Evolutionary conservation across 2,329 filamentous ascomycete genomes (phyloP).

Genomic region (Apiospora koreana): DNA sequence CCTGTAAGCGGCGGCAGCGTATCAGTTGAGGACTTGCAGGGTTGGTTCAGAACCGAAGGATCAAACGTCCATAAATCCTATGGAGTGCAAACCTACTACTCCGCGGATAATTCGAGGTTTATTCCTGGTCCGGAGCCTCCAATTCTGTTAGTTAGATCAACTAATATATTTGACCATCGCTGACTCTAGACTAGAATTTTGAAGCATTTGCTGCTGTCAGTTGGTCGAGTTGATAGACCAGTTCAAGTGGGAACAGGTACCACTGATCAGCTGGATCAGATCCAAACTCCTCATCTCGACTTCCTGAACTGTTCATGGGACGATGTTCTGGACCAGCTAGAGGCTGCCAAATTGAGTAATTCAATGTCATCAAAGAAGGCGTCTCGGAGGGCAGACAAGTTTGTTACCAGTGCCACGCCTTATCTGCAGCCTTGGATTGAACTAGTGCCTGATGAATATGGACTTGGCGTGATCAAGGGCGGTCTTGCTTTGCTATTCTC

Average conservation of each 20-base stretch:
- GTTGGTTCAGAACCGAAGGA: not conserved
- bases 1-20: not conserved
- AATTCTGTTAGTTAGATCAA: not conserved
- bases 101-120: not conserved
- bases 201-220: not conserved
- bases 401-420: not conserved
- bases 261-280: not conserved
- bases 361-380: not conserved
- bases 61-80: not conserved
- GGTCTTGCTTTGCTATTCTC: not conserved
- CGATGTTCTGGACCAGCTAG: not conserved
- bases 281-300: not conserved
- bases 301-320: not conserved
- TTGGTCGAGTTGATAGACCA: not conserved
- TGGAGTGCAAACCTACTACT: not conserved
- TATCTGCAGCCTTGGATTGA: not conserved
- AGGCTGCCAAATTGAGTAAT: not conserved
- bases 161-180: not conserved
- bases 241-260: no score
- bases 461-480: not conserved
- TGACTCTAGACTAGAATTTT: not conserved
- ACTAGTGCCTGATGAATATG: not conserved
- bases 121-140: not conserved
- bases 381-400: not conserved
- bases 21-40: not conserved